Base-by-base conservation (phyloP, 2,329 filamentous ascomycete species). In the Neoarthrinium moseri region DNA sequence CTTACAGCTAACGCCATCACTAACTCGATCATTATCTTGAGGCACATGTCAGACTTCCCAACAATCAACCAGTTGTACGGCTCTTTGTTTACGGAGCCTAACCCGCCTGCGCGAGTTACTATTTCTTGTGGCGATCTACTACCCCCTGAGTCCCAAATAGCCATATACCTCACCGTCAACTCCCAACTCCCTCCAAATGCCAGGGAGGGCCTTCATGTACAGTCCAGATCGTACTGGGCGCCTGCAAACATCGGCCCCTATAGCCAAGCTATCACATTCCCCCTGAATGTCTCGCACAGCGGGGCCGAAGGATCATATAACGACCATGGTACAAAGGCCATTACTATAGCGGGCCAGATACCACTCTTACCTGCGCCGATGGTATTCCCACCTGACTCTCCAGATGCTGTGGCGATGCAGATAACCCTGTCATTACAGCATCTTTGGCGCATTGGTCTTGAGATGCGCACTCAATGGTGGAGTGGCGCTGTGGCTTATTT, bases 221-320 rank as follows among this genome's bases (percentile, higher is more conserved):
- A 97, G 67, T 91, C 88, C 4, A 77, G 89, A 30, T 95, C 90
- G 10, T 97, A 97, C 73, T 99, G 94, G 94, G 94, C 94, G 0
- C 94, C 94, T 0, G 92, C 94, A 17, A 97, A 97, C 60, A 97
- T 99, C 44, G 94, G 94, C 0, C 94, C 94, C 0, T 97, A 97
- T 66, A 96, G 91, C 46, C 94, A 99, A 69, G 90, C 91, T 4
- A 83, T 94, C 40, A 74, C 78, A 2, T 68, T 81, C 10, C 72
- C 72, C 10, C 58, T 74, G 1, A 39, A 65, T 7, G 26, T 36
- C 27, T 38, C 39, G 12, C 36, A 45, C 10, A 10, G 67, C 10
- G 43, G 52, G 26, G 42, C 50, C 11, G 22, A 27, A 40, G 50
- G 36, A 15, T 56, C 57, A 33, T 60, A 79, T 17, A 8, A 11